A percentile compares a stretch with the other conserved stretches of the same genome.
phyloP scores from a whole-genome alignment of 108 stramenopile species.

The Fistulifera pelliculosa region DNA sequence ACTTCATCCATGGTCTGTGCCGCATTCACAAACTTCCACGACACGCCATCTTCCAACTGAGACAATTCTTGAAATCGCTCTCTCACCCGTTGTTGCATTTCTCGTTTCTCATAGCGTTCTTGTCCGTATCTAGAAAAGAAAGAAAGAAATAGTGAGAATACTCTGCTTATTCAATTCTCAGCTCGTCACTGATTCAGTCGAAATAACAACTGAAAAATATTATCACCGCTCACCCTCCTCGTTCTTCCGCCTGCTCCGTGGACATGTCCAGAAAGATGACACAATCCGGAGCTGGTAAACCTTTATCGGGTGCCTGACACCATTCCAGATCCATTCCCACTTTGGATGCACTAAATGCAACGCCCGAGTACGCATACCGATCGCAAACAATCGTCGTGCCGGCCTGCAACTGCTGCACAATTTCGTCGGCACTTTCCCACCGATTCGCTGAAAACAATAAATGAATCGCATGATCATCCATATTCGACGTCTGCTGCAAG shows the following conservation, averaged over 20 bases:
- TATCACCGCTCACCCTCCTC: slow-evolving; percentile 95
- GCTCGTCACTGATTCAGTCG: no score
- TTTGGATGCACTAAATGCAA: slow-evolving; percentile 96
- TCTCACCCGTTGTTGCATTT: slow-evolving; percentile 76
- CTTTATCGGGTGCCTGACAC: slow-evolving; percentile 89
- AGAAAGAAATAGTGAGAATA: slow-evolving; percentile 10
- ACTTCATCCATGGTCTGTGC: slow-evolving; percentile 76
- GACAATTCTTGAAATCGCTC: slow-evolving; percentile 69
- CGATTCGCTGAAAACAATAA: slow-evolving; percentile 98
- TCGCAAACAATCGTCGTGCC: slow-evolving; percentile 88
- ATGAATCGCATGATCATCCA: slow-evolving; percentile 95
- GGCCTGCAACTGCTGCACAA: slow-evolving; percentile 27
- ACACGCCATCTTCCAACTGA: slow-evolving; percentile 46
- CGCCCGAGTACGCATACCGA: slow-evolving; percentile 95
- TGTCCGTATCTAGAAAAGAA: slow-evolving; percentile 48
- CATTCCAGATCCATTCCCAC: slow-evolving; percentile 45
- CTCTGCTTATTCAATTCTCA: no score
- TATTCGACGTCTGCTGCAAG: slow-evolving; percentile 57
- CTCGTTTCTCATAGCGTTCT: slow-evolving; percentile 82
- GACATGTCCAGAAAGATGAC: slow-evolving; percentile 91
- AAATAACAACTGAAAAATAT: no score
- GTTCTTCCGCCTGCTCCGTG: slow-evolving; percentile 79
- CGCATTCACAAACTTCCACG: slow-evolving; percentile 78
- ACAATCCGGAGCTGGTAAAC: slow-evolving; percentile 94
- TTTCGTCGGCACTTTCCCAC: slow-evolving; percentile 86